Evolutionary conservation across 345 rosid genomes (phyloP), one percentile per base, ranked within the genome.

Genomic region (Salix koriyanagi): DNA sequence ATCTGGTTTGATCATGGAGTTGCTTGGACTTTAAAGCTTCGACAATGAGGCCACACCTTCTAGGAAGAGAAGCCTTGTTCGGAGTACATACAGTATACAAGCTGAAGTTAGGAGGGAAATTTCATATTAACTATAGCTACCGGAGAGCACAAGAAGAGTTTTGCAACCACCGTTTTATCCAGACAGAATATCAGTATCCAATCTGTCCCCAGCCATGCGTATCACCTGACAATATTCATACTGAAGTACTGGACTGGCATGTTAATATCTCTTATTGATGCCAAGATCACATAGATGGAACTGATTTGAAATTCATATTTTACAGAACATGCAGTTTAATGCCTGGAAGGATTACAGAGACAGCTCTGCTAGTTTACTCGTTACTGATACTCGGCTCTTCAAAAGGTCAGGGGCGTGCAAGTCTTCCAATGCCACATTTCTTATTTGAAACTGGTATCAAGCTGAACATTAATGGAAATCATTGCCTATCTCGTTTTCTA

Each of bases 201-300:
- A 70, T 74, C 84, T 77, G 70, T 81, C 84, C 54, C 84, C 84
- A 30, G 77, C 84, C 84, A 81, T 81, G 81, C 84, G 77, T 36
- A 81, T 81, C 66, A 76, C 87, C 89, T 96, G 65, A 36, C 37
- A 36, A 36, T 36, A 36, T 5, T 5, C 37, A 36, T 36, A 1
- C 37, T 36, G 37, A 36, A 36, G 15, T 23, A 14, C 6, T 10
- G 14, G 15, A 58, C 25, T n/a, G 25, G 23, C 28, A 9, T 23
- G 28, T n/a, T 58, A 9, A n/a, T 23, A 23, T 58, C 25, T 3
- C 28, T 58, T n/a, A n/a, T 10, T 58, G 64, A 58, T 23, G 64
- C 64, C 0, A 12, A 58, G 1, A 58, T 58, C 26, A 1, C 64
- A 23, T 58, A 58, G 64, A 58, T 58, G 6, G 64, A 58, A 23